Base-by-base conservation (phyloP, 345 rosid species). In the Lepidium didymum region DNA sequence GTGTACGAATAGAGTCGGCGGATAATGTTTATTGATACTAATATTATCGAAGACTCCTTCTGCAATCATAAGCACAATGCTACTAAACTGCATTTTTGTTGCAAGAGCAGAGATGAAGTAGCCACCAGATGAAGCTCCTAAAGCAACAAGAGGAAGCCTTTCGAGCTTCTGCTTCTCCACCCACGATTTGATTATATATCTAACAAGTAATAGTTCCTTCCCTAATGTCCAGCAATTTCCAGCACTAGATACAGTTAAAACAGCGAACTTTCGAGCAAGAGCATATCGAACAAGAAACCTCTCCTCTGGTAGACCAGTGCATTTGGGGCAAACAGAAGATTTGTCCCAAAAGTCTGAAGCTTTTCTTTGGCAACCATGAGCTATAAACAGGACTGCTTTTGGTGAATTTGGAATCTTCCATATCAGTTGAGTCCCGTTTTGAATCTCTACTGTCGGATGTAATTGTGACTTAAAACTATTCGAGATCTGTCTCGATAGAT, bases 81-180 rank as follows among this genome's bases (percentile, higher is more conserved):
- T 85, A 74, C 86, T 86, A 23, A 91, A 94, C 80, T 66, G 74
- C 74, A 91, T 46, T 18, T 54, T 67, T 6, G 67, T 67, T 16
- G 96, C 93, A 15, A 94, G 85, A 6, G 85, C 84, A 56, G 99
- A 91, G 51, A 86, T 84, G 73, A 94, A 94, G 78, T 87, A 76
- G 3, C 97, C 96, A 74, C 97, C 96, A 27, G 99, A 94, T 9
- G 99, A 91, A 61, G 99, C 96, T 13, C 99, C 99, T 68, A 91
- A 79, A 46, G 89, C 96, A 38, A 87, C 90, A 62, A 91, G 84
- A 56, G 96, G 99, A 72, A 94, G 87, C 63, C 55, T 82, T 47
- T 81, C 84, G 15, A 89, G 86, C 27, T 82, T 53, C 53, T 87
- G 80, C 45, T 57, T 79, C 62, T 45, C 55, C 11, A 84, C 47